Base-by-base conservation (phyloP, 192 early-diverging fungal genomes). In the Coemansia reversa region DNA sequence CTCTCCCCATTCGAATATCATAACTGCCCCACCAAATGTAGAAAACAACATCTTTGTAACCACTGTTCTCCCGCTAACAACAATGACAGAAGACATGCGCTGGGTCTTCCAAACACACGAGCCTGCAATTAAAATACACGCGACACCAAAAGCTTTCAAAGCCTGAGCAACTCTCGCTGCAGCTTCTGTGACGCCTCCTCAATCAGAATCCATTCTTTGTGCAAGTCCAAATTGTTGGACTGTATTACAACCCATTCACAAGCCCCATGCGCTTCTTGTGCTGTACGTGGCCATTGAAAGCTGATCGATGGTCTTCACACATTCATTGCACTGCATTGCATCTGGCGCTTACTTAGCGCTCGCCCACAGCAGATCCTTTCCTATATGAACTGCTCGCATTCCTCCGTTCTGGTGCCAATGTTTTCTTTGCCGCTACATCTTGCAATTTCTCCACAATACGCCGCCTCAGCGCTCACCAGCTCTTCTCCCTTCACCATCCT, bases 361-460 rank as follows among this genome's bases (percentile, higher is more conserved):
- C 27, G 27, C 3, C 27, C 27, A 27, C 27, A 27, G 27, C 42
- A 39, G n/a, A 42, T 39, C 14, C 24, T 58, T 33, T 25, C 23
- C 22, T 53, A 53, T 22, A 53, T 25, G 14, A 53, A 53, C 42
- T 39, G 25, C 42, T 33, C 14, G 0, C 25, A 23, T 23, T 4
- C 28, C 16, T 19, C 27, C n/a, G 22, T 53, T 58, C 7, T 19
- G 14, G 16, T 58, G 56, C 42, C 28, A 23, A 16, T 58, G 23
- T 58, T 52, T 52, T 52, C 51, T 52, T 52, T 55, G 25, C 53
- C 29, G 55, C 29, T 57, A 57, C 55, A 23, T 32, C 29, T 35
- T 12, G 8, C 33, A 35, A 7, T 35, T 35, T 35, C 11, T 12
- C 33, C 6, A 11, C 33, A 35, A 35, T 35, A 35, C 33, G 33